Base-by-base conservation (phyloP, 1,139 yeast species). In the Blastobotrys illinoisensis region DNA sequence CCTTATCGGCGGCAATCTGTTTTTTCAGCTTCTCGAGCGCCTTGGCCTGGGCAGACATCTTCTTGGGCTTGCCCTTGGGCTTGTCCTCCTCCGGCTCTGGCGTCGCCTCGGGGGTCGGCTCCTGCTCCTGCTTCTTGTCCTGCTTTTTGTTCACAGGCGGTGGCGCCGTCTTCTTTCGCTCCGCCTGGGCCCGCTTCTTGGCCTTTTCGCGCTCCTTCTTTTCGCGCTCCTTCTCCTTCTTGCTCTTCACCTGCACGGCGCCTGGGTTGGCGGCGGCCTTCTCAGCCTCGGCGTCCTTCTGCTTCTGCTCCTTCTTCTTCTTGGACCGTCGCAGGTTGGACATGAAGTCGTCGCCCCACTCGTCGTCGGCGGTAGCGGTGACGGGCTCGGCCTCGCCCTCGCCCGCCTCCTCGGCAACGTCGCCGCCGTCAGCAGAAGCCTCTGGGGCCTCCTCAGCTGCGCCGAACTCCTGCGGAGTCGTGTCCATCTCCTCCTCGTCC, bases 121-220 rank as follows among this genome's bases (percentile, higher is more conserved):
- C 80, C 14, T 72, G 70, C 64, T 51, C 58, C 48, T 47, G 24
- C 43, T 11, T 16, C 44, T 9, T 49, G 48, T 14, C 47, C 50
- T n/a, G 18, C 44, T 11, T 16, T 9, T 40, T 24, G 43, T 44
- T 20, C 23, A 26, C 5, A n/a, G 16, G 32, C 7, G n/a, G 51
- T 54, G 82, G 83, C 56, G 85, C 88, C 26, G 88, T 87, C 72
- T 89, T 91, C 81, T 90, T 91, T 73, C 83, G 86, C 55, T 86
- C 87, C 44, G 97, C 96, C 60, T 83, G 82, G 64, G 89, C 96
- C 76, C 89, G 90, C 86, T 93, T 93, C 73, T 84, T 81, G 65
- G 86, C 89, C 79, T 93, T 95, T 72, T 93, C 99, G 61, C 88
- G 88, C 75, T 93, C 99, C 74, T 93, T 95, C 86, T 91, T 93